These are phyloP conservation scores for Thalassiosira pacifica DNA, from an alignment of 352 stramenopile species.

Conservation along the genomic window DNA sequence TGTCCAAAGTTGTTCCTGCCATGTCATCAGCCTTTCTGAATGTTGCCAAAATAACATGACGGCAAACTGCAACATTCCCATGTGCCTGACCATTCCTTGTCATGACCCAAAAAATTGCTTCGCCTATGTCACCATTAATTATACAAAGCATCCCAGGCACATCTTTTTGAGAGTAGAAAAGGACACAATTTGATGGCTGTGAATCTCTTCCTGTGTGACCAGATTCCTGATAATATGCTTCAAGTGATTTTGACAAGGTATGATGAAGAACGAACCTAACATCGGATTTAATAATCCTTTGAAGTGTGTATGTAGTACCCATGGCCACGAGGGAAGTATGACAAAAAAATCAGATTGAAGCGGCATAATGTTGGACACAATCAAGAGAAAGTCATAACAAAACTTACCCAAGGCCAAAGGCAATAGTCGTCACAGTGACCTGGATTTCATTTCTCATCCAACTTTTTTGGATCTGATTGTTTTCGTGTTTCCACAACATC, in stretches of 20 bases:
- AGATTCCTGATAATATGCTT: conserved; percentile 94
- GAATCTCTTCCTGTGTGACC: conserved; percentile 93
- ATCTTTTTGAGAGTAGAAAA: conserved; percentile 88
- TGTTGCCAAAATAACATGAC: conserved; percentile 73
- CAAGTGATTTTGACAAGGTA: conserved; percentile 81
- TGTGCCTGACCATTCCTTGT: conserved; percentile 78
- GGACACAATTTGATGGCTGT: conserved; percentile 87
- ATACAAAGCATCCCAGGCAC: conserved; percentile 78
- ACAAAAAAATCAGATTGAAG: too few species aligned
- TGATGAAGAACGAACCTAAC: conserved; percentile 93
- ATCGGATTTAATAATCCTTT: conserved; percentile 39
- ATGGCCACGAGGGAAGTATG: too few species aligned
- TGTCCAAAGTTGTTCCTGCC: conserved; percentile 40
- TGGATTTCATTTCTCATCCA: conserved; percentile 88
- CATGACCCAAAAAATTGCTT: conserved; percentile 78
- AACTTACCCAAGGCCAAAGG: conserved; percentile 90
- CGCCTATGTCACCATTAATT: conserved; percentile 70
- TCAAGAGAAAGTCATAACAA: too few species aligned
- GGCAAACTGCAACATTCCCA: conserved; percentile 79
- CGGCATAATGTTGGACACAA: too few species aligned
- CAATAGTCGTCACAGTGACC: conserved; percentile 93
- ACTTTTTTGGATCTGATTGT: conserved; percentile 73
- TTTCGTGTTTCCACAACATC: conserved; percentile 74
- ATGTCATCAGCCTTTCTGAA: conserved; percentile 75
- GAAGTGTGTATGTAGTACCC: too few species aligned